A percentile compares a stretch with the other conserved stretches of the same genome.
These are phyloP conservation scores for Leptographium procerum DNA, from an alignment of 2,329 filamentous ascomycete genomes.

Conservation along the genomic window DNA sequence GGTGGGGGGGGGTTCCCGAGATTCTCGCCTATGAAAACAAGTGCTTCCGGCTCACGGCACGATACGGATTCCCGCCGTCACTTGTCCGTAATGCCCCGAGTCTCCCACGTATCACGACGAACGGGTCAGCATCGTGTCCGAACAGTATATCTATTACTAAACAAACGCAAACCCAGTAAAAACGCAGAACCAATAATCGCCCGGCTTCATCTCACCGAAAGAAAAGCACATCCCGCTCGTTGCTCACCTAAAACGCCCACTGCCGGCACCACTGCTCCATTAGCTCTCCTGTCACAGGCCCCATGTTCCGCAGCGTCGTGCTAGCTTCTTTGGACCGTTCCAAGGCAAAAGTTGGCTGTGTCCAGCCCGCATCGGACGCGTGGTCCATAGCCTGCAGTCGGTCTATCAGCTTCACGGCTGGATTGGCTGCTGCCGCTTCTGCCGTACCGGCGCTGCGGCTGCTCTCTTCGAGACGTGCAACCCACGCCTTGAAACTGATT, in stretches of 20 bases:
- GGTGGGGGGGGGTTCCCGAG: no score
- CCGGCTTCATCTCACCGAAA: no score
- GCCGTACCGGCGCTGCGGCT: constrained; percentile 16
- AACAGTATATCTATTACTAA: no score
- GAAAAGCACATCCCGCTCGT: not conserved
- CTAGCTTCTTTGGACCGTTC: constrained; percentile 27
- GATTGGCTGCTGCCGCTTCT: constrained; percentile 28
- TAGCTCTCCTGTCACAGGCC: constrained; percentile 29
- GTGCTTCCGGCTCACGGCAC: no score
- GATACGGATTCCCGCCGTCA: no score
- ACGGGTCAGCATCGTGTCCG: no score
- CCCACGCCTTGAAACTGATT: constrained; percentile 33
- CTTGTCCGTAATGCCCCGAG: no score
- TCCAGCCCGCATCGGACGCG: constrained; percentile 12
- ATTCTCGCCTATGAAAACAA: no score
- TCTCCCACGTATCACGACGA: no score
- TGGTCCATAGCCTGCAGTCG: constrained; percentile 28
- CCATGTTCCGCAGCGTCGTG: constrained; percentile 27
- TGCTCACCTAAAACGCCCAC: constrained; percentile 24
- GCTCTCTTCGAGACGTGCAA: constrained; percentile 30
- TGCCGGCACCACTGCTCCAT: constrained; percentile 37
- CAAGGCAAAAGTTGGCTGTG: constrained; percentile 25
- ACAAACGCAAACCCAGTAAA: no score
- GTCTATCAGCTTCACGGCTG: constrained; percentile 40
- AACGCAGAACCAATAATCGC: no score